Evolutionary conservation across 176 grass and related monocot species (phyloP), one percentile per base, ranked within the genome.

Genomic region (Bothriochloa decipiens): DNA sequence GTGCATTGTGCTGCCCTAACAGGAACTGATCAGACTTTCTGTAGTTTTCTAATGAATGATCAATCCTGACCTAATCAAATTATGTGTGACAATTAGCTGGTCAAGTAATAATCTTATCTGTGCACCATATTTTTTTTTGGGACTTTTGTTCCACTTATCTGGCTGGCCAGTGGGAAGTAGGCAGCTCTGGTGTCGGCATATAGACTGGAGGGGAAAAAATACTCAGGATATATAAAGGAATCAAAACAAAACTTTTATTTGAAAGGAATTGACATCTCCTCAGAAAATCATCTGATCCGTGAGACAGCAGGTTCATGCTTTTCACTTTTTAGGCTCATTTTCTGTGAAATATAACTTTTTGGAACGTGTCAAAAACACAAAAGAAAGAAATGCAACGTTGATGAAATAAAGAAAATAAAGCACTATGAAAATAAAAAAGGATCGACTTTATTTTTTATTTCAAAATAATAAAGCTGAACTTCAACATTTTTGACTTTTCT

Each of bases 101-200:
- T 66, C 83, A 83, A 11, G 26, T 78, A 73, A 83, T 78, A 73
- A 83, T 3, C 58, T 53, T 82, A 83, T 79, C 79, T 61, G 37
- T 13, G 5, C 27, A 39, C 45, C 69, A 58, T 78, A 17, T 32
- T 43, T 63, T 75, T 75, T 75, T 86, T 28, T 29, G 7, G 87
- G n/a, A 7, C 62, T 82, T 77, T 77, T 63, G 29, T 32, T 35
- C 71, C 46, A 52, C 27, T 39, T 32, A 58, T 57, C 66, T 32
- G 36, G 43, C 63, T 80, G 49, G 58, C 67, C 63, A 81, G 18
- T 87, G 47, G 37, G 27, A 76, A 55, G 37, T 35, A 32, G 70
- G 33, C 78, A 80, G 11, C 78, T 81, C 78, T 32, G 70, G 66
- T 29, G 27, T 74, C 27, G 72, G 26, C 45, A 74, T 32, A 74